Evolutionary conservation across 768 basidiomycete genomes (phyloP).

Genomic region (Hydnum rufescens): DNA sequence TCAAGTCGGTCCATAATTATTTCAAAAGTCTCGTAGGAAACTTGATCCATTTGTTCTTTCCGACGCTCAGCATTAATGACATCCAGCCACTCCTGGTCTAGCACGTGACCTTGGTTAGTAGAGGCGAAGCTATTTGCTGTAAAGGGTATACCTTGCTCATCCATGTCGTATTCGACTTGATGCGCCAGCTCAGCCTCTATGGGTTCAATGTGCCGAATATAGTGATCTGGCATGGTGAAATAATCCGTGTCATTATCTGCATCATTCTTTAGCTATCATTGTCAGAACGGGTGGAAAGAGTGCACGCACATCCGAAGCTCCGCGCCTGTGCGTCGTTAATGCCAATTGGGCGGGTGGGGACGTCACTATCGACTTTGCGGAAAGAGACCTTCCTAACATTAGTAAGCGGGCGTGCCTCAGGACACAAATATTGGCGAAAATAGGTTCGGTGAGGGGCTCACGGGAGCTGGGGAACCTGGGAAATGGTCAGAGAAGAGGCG

Average conservation of each 20-base stretch:
- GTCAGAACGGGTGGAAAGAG: neutral
- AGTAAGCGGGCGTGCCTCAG: neutral
- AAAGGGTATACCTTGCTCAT: slow-evolving; percentile 56
- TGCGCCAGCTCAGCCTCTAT: slow-evolving; percentile 77
- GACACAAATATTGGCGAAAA: neutral
- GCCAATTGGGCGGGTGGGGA: slow-evolving; percentile 37
- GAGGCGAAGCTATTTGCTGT: too few relatives aligned
- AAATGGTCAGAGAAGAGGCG: neutral
- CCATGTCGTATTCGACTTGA: slow-evolving; percentile 99
- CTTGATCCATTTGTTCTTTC: slow-evolving; percentile 46
- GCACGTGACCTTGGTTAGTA: slow-evolving; percentile 1
- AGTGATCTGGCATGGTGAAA: slow-evolving; percentile 61
- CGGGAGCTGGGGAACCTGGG: neutral
- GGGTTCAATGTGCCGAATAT: slow-evolving; percentile 85
- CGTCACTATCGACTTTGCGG: slow-evolving; percentile 42
- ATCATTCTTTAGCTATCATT: slow-evolving; percentile 7
- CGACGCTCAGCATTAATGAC: slow-evolving; percentile 61
- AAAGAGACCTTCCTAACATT: slow-evolving; percentile 8
- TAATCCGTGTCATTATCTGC: slow-evolving; percentile 48
- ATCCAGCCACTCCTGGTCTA: slow-evolving; percentile 93
- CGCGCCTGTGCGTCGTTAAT: slow-evolving; percentile 42
- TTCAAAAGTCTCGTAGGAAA: slow-evolving; percentile 79
- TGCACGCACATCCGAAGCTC: slow-evolving; percentile 49
- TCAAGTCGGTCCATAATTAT: slow-evolving; percentile 94
- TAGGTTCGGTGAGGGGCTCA: neutral